Evolutionary conservation across 768 basidiomycete genomes (phyloP).

Genomic region (Kwoniella bestiolae): DNA sequence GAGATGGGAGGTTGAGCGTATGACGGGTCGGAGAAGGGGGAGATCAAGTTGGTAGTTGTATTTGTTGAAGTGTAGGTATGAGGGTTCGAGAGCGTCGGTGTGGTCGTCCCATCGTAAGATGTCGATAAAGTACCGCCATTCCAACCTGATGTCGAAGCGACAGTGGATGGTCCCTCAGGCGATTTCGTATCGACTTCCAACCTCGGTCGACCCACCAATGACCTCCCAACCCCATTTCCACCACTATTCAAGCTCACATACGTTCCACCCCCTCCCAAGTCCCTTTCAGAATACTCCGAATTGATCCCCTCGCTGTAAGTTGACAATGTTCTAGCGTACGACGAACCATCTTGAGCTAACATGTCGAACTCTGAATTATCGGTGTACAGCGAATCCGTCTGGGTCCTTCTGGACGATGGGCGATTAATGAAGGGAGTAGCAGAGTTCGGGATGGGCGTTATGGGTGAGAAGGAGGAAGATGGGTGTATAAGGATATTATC

Average conservation of each 20-base stretch:
- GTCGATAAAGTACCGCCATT: not conserved
- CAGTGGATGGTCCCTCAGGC: not conserved
- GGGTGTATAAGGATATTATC: conserved; percentile 1
- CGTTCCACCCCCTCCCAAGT: conserved; percentile 11
- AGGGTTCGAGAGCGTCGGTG: not conserved
- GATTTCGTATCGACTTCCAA: conserved; percentile 18
- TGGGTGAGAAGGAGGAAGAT: not conserved
- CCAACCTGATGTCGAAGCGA: not conserved
- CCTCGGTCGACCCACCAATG: not conserved
- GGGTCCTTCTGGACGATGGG: not conserved
- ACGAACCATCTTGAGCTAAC: conserved; percentile 25
- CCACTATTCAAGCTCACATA: not conserved
- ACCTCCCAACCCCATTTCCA: not conserved
- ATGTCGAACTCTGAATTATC: conserved; percentile 34
- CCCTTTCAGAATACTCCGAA: conserved; percentile 22
- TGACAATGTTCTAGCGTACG: conserved; percentile 23
- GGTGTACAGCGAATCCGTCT: conserved; percentile 23
- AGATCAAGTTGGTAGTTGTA: not conserved
- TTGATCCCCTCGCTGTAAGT: conserved; percentile 27
- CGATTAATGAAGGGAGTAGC: not conserved
- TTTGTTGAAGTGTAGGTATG: not conserved
- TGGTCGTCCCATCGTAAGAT: not conserved
- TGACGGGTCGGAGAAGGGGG: conserved; percentile 11
- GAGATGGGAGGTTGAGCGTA: conserved; percentile 4
- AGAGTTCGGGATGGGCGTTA: not conserved